These are phyloP conservation scores for Corylus avellana DNA, from an alignment of 306 rosid genomes.

Conservation along the genomic window DNA sequence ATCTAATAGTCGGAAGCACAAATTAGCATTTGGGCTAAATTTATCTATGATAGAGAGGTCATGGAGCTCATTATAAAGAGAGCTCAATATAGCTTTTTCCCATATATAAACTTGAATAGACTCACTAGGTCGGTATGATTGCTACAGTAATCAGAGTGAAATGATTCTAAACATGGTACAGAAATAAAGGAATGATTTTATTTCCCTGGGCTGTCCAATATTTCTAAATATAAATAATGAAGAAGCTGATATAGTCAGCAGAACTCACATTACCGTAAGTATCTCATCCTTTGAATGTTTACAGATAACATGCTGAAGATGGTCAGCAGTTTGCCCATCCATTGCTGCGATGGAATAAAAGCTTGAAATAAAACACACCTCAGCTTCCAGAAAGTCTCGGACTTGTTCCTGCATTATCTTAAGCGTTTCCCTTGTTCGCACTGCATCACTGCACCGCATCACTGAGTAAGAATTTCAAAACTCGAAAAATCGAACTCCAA, in stretches of 20 bases:
- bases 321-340: conserved; percentile 99
- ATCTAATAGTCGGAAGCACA: background rate
- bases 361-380: conserved; percentile 85
- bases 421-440: conserved; percentile 83
- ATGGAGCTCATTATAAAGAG: background rate
- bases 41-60: background rate
- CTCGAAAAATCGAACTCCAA: conserved; percentile 3
- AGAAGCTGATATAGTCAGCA: conserved; percentile 2
- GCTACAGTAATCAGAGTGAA: background rate
- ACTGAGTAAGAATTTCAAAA: conserved; percentile 22
- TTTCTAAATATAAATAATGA: conserved; percentile 7
- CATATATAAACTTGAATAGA: background rate
- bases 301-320: conserved; percentile 77
- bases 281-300: conserved; percentile 75
- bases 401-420: conserved; percentile 83
- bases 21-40: background rate
- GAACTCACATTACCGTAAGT: conserved; percentile 78
- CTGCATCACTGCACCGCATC: conserved; percentile 67
- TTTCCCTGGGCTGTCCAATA: background rate
- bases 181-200: background rate
- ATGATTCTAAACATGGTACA: background rate
- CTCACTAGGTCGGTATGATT: background rate
- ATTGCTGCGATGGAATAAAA: conserved; percentile 95
- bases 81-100: background rate
- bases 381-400: conserved; percentile 63